These are phyloP conservation scores for Prototheca wickerhamii DNA, from an alignment of 163 green algal species.

Conservation along the genomic window DNA sequence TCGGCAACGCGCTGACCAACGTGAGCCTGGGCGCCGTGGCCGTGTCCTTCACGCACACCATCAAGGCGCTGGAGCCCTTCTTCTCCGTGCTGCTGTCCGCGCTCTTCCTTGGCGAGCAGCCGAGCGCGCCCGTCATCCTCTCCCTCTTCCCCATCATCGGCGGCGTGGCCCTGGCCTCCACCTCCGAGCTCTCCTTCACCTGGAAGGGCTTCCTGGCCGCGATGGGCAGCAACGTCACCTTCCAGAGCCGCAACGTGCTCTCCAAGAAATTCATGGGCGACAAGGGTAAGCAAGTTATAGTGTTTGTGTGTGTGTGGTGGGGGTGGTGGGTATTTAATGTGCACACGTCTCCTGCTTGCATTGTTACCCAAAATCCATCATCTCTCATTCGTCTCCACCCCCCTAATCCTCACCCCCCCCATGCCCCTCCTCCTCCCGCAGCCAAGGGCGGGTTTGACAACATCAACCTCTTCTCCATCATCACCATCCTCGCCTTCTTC, in stretches of 20 bases:
- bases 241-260: conserved; percentile 91
- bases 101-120: conserved; percentile 61
- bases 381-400: neutral
- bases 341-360: neutral
- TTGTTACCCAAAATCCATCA: neutral
- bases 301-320: neutral
- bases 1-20: conserved; percentile 96
- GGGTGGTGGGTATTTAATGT: neutral
- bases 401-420: neutral
- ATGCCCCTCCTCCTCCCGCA: neutral
- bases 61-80: conserved; percentile 96
- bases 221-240: conserved; percentile 88
- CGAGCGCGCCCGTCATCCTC: conserved; percentile 33
- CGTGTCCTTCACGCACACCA: conserved; percentile 97
- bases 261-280: conserved; percentile 90
- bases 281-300: too few relatives aligned
- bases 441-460: conserved; percentile 56
- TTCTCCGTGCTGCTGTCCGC: conserved; percentile 78
- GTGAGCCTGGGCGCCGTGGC: conserved; percentile 83
- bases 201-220: conserved; percentile 77
- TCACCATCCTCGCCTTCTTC: conserved; percentile 91
- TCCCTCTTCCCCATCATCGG: conserved; percentile 56
- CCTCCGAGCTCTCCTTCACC: conserved; percentile 64
- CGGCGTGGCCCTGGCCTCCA: conserved; percentile 57
- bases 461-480: conserved; percentile 89